Evolutionary conservation across 2,329 filamentous ascomycete genomes (phyloP), one percentile per base, ranked within the genome.

Genomic region (Ambrosiella xylebori): DNA sequence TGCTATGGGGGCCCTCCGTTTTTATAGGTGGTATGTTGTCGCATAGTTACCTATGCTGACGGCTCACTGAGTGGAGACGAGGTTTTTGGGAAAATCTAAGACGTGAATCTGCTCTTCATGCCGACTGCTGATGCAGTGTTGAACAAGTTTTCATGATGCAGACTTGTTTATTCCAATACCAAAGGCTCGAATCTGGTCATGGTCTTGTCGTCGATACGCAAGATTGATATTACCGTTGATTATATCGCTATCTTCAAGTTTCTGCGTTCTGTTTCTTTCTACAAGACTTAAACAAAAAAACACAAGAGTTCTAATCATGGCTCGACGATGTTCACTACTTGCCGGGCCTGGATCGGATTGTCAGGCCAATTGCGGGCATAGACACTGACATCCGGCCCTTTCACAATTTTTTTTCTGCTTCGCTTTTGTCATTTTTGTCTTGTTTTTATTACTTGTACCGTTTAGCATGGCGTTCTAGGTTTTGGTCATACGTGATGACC

Each of bases 381-480:
- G 17, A 51, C 38, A 55, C 44, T 57, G 55, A 39, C 27, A 37
- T 38, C 44, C 27, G 15, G 27, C 41, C 44, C 37, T 19, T 39
- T 17, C 56, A 49, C 51, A 39, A 39, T 49, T 37, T 41, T 49
- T 51, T 55, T 35, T 52, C 52, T 50, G 19, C 15, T 39, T 17
- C 6, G 19, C 9, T 47, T 54, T 40, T 8, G 44, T 36, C 45
- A 38, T 49, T 49, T 54, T 27, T 56, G 51, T 38, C 27, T 35
- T 59, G 39, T 54, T 38, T 56, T 49, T 45, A 52, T 57, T 41
- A 17, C 37, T 41, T 27, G 27, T 27, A 27, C 27, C 3, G 53
- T 59, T 56, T 54, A 60, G 57, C 57, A 59, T 59, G 57, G 57
- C 57, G 57, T 59, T 59, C 19, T 54, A 36, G 52, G 39, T 41